Evolutionary conservation across 352 stramenopile species (phyloP).

Genomic region (Phytophthora capsici): DNA sequence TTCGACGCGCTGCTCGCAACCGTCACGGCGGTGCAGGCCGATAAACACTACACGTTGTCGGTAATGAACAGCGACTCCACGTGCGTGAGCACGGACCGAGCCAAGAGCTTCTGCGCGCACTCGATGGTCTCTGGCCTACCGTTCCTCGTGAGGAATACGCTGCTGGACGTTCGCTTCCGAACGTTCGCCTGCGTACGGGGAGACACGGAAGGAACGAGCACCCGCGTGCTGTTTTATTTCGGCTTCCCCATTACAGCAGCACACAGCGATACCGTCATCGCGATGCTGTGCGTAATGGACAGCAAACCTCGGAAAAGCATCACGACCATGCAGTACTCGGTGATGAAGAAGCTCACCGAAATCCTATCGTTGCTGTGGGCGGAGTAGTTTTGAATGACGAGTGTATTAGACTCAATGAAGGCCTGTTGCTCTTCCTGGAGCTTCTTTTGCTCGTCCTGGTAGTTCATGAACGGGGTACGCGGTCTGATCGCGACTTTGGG

Average conservation of each 20-base stretch:
- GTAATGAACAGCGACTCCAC: constrained; percentile 10
- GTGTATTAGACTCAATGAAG: constrained; percentile 18
- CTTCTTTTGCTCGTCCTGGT: constrained; percentile 27
- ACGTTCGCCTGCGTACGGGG: constrained; percentile 47
- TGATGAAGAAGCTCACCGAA: constrained; percentile 50
- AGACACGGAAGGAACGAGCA: constrained; percentile 21
- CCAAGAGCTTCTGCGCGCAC: constrained; percentile 50
- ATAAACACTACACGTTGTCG: constrained; percentile 37
- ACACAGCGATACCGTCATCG: constrained; percentile 32
- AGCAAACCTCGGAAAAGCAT: constrained; percentile 50
- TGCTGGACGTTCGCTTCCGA: constrained; percentile 61
- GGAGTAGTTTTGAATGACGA: constrained; percentile 24
- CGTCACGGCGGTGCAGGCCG: constrained; percentile 41
- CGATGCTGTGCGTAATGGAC: constrained; percentile 56
- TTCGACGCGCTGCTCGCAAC: constrained; percentile 45
- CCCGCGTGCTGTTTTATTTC: constrained; percentile 47
- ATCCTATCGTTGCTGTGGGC: constrained; percentile 26
- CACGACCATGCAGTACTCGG: constrained; percentile 69
- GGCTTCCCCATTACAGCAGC: constrained; percentile 46
- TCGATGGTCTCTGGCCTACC: constrained; percentile 34
- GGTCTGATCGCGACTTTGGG: constrained; percentile 23
- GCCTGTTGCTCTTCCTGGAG: constrained; percentile 14
- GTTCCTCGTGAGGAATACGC: constrained; percentile 55
- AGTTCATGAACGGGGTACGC: constrained; percentile 35
- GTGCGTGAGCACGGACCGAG: constrained; percentile 27